These are phyloP conservation scores for Bipolaris victoriae DNA, from an alignment of 2,329 filamentous ascomycete species.

Conservation along the genomic window DNA sequence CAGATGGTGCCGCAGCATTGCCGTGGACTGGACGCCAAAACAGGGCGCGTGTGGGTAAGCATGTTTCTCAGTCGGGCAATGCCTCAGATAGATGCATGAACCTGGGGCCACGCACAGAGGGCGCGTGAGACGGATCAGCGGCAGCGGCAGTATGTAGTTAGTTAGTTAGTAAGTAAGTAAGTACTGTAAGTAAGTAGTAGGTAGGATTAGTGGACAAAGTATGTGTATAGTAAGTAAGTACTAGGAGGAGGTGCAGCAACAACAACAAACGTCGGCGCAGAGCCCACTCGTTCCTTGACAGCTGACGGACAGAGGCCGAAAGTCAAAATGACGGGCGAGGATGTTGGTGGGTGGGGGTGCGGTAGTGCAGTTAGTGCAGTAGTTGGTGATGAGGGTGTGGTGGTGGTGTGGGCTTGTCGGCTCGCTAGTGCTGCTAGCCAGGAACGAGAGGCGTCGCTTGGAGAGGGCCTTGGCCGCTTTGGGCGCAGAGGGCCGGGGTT, in stretches of 20 bases:
- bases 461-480: conserved; percentile 6
- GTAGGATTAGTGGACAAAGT: no score
- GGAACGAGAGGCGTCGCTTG: conserved; percentile 19
- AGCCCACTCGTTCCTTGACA: neutral
- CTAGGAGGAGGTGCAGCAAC: neutral
- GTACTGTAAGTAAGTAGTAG: no score
- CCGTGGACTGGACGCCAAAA: conserved; percentile 1
- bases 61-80: conserved; percentile 2
- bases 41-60: conserved; percentile 3
- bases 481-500: conserved; percentile 12
- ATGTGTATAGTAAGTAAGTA: no score
- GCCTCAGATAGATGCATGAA: conserved; percentile 2
- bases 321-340: neutral
- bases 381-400: neutral
- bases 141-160: neutral
- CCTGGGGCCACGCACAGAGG: neutral
- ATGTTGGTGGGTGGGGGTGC: neutral
- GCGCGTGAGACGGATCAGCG: neutral
- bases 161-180: no score
- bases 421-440: conserved; percentile 16
- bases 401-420: neutral
- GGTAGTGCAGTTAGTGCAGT: no score
- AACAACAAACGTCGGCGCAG: neutral
- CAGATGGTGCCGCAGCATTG: neutral
- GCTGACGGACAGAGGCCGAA: conserved; percentile 1